phyloP scores from a whole-genome alignment of 179 eudicot genomes.

The Silene coronaria region DNA sequence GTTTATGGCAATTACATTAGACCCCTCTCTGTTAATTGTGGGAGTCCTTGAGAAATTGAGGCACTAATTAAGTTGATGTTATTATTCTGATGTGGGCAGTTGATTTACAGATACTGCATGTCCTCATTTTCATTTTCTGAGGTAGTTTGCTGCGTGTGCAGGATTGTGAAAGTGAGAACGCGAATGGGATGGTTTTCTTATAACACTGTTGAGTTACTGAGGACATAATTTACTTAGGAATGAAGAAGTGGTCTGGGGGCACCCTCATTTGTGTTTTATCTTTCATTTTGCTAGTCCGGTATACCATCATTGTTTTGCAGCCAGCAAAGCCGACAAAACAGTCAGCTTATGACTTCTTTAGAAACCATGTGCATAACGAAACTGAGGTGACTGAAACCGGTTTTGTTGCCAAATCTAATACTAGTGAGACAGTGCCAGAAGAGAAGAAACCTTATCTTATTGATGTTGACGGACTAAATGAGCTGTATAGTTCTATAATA shows the following conservation, averaged over 20 bases:
- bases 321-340: slow-evolving; percentile 40
- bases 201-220: neutral
- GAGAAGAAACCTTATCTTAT: slow-evolving; percentile 46
- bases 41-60: neutral
- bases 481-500: slow-evolving; percentile 43
- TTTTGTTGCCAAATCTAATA: slow-evolving; percentile 3
- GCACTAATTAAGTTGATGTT: neutral
- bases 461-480: slow-evolving; percentile 47
- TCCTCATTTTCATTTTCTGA: neutral
- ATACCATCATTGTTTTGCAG: slow-evolving; percentile 27
- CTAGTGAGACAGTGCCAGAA: slow-evolving; percentile 17
- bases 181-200: slow-evolving; percentile 5
- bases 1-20: neutral
- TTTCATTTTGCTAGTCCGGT: slow-evolving; percentile 43
- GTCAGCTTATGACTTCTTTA: slow-evolving; percentile 68
- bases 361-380: slow-evolving; percentile 31
- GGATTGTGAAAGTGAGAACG: neutral
- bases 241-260: slow-evolving; percentile 66
- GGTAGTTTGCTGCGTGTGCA: slow-evolving; percentile 18
- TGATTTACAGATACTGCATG: neutral
- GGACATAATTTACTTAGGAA: slow-evolving; percentile 14
- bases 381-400: slow-evolving; percentile 17
- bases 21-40: neutral
- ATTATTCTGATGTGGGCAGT: neutral
- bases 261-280: slow-evolving; percentile 40